These are phyloP conservation scores for Xylariales sp. DNA, from an alignment of 2,329 filamentous ascomycete genomes.

Conservation along the genomic window DNA sequence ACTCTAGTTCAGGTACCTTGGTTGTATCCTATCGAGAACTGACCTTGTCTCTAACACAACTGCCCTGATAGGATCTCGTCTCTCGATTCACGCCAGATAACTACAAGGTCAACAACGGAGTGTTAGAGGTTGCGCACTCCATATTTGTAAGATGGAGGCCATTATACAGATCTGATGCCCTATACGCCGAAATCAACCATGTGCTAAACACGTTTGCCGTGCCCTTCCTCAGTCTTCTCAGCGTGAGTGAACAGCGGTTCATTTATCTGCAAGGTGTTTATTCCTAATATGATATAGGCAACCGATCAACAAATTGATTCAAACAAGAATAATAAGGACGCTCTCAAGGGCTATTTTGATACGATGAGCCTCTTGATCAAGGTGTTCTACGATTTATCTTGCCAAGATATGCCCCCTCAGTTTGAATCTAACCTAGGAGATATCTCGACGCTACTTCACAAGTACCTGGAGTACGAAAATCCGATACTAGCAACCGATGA, in stretches of 20 bases:
- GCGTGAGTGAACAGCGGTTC: constrained; percentile 60
- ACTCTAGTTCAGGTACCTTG: constrained; percentile 82
- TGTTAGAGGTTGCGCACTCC: constrained; percentile 96
- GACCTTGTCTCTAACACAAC: constrained; percentile 20
- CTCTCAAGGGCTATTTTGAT: constrained; percentile 81
- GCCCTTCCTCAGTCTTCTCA: constrained; percentile 84
- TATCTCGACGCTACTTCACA: constrained; percentile 85
- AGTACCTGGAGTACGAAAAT: constrained; percentile 92
- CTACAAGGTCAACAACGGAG: constrained; percentile 88
- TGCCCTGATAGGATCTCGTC: constrained; percentile 76
- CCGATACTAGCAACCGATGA: constrained; percentile 84
- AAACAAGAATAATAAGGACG: constrained; percentile 79
- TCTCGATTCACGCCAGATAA: constrained; percentile 85
- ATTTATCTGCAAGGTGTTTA: not conserved
- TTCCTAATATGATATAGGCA: constrained; percentile 57
- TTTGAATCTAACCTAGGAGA: constrained; percentile 88
- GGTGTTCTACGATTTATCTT: constrained; percentile 96
- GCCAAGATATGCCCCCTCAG: constrained; percentile 92
- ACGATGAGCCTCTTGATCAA: constrained; percentile 90
- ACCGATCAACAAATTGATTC: constrained; percentile 78
- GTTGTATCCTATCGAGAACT: not conserved
- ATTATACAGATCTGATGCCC: constrained; percentile 89
- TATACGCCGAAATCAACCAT: constrained; percentile 97
- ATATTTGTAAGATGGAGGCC: constrained; percentile 98
- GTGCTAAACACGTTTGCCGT: constrained; percentile 86